phyloP scores from a whole-genome alignment of 2,329 filamentous ascomycete genomes.

The Fusarium begoniae region DNA sequence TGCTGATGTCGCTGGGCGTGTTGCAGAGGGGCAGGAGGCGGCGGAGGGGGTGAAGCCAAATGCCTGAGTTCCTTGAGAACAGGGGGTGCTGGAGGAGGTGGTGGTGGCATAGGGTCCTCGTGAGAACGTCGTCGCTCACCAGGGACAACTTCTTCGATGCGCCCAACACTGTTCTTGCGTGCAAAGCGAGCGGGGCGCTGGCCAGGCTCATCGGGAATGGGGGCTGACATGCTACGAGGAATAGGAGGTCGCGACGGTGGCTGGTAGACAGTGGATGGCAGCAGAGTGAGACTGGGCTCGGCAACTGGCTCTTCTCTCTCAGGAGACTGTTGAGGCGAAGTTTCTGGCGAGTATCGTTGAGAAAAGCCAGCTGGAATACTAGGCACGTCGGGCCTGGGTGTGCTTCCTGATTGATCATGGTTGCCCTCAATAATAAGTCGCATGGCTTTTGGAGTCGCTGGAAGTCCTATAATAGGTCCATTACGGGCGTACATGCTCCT shows the following conservation, averaged over 20 bases:
- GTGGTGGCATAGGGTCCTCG: conserved; percentile 60
- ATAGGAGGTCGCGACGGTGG: conserved; percentile 61
- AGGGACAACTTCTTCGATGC: conserved; percentile 59
- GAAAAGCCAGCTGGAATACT: conserved; percentile 60
- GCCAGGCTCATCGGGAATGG: conserved; percentile 53
- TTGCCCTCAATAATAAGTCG: conserved; percentile 76
- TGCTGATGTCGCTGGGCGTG: conserved; percentile 52
- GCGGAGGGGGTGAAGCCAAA: conserved; percentile 67
- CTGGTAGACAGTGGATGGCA: conserved; percentile 69
- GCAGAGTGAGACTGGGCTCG: conserved; percentile 53
- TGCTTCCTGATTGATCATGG: conserved; percentile 49
- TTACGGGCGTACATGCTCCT: conserved; percentile 60
- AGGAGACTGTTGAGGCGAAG: conserved; percentile 50
- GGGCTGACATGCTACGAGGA: conserved; percentile 70
- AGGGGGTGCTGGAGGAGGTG: conserved; percentile 61
- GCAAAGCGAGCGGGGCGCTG: conserved; percentile 38
- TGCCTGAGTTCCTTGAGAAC: conserved; percentile 71
- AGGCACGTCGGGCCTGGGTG: conserved; percentile 63
- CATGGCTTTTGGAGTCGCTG: conserved; percentile 92
- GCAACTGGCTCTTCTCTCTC: conserved; percentile 44
- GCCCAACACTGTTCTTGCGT: conserved; percentile 51
- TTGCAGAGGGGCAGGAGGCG: conserved; percentile 67
- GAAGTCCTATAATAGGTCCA: conserved; percentile 75
- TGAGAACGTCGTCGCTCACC: conserved; percentile 57
- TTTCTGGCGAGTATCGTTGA: conserved; percentile 53